phyloP scores from a whole-genome alignment of 1,284 basidiomycete species.

The Thelephora terrestris region DNA sequence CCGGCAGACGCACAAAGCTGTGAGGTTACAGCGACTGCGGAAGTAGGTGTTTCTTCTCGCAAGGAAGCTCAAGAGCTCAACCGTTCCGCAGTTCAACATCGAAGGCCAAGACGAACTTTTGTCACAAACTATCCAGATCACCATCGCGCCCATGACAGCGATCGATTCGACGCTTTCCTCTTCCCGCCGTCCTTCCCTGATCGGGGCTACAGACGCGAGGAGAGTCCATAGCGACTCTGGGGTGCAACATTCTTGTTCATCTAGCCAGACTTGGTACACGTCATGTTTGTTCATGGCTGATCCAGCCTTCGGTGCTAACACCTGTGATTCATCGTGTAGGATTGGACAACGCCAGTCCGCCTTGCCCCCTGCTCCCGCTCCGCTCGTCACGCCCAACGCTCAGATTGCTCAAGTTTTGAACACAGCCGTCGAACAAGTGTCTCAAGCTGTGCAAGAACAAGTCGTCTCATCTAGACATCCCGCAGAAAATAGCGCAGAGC shows the following conservation, averaged over 20 bases:
- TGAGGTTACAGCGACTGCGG: conserved; percentile 61
- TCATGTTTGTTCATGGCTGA: not conserved
- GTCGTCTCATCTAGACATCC: conserved; percentile 39
- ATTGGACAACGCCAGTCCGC: conserved; percentile 17
- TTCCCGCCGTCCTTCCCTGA: conserved; percentile 52
- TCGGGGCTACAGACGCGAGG: conserved; percentile 38
- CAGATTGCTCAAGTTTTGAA: conserved; percentile 70
- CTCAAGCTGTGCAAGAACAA: conserved; percentile 61
- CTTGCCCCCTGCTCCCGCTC: conserved; percentile 14
- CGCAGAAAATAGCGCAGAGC: conserved; percentile 35
- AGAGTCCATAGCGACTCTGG: conserved; percentile 55
- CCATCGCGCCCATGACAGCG: conserved; percentile 60
- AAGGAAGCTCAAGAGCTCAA: not conserved
- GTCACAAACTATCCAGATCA: conserved; percentile 55
- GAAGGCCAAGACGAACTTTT: conserved; percentile 65
- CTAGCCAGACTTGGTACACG: conserved; percentile 22
- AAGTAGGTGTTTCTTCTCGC: conserved; percentile 34
- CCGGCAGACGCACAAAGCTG: conserved; percentile 61
- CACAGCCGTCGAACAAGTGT: conserved; percentile 63
- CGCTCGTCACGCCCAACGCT: conserved; percentile 33
- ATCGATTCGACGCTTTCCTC: conserved; percentile 49
- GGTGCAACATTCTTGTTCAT: conserved; percentile 26
- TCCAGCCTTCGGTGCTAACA: not conserved
- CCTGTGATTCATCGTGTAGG: conserved; percentile 9
- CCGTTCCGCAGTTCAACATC: conserved; percentile 43